phyloP scores from a whole-genome alignment of 2,329 filamentous ascomycete species.

The Alternaria arbusti region DNA sequence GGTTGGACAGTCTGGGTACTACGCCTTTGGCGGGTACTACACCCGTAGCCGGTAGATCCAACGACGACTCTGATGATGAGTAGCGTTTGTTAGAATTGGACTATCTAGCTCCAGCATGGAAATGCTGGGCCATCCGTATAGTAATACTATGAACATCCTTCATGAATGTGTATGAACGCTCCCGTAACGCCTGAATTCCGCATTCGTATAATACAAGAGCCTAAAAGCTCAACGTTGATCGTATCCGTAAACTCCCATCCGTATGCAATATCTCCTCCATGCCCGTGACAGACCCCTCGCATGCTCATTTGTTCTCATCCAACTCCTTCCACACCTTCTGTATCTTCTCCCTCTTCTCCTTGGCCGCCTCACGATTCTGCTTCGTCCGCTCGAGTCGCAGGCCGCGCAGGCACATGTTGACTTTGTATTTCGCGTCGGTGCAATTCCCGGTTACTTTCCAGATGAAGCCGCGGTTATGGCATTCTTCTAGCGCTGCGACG shows the following conservation, averaged over 20 bases:
- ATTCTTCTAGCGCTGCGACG: slow-evolving; percentile 93
- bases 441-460: slow-evolving; percentile 91
- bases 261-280: not conserved
- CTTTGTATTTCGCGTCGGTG: slow-evolving; percentile 81
- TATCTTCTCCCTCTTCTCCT: slow-evolving; percentile 73
- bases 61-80: slow-evolving; percentile 35
- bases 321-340: slow-evolving; percentile 81
- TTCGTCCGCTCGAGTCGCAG: slow-evolving; percentile 81
- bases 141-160: slow-evolving; percentile 3
- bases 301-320: slow-evolving; percentile 65
- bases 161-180: not conserved
- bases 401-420: slow-evolving; percentile 82
- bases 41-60: slow-evolving; percentile 32
- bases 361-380: slow-evolving; percentile 74
- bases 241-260: not conserved
- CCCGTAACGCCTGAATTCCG: not conserved
- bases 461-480: slow-evolving; percentile 89
- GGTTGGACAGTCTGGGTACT: slow-evolving; percentile 46
- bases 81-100: slow-evolving; percentile 20
- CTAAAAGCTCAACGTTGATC: not conserved
- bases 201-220: not conserved
- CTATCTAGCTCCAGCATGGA: not conserved
- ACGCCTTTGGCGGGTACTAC: slow-evolving; percentile 45
- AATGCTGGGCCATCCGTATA: slow-evolving; percentile 5
- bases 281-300: too few relatives aligned